Base-by-base conservation (phyloP, 345 rosid genomes). In the Durio zibethinus region DNA sequence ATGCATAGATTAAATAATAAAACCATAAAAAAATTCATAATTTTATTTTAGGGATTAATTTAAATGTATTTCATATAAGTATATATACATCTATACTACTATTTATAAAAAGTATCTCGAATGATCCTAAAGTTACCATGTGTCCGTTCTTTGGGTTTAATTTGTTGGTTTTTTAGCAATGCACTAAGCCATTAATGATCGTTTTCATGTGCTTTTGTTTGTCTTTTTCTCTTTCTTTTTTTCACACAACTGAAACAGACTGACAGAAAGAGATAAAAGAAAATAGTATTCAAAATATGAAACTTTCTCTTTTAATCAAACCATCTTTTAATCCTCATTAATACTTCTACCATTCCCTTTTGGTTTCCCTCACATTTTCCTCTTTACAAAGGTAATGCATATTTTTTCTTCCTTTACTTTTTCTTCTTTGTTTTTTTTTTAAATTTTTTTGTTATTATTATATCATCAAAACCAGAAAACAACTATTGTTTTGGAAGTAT, bases 241-340 rank as follows among this genome's bases (percentile, higher is more conserved):
- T 20, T 18, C 1, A 1, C 12, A 16, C 23, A 6, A 23, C 69
- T 64, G 7, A 38, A 27, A 65, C 47, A 38, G 20, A 38, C n/a
- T n/a, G n/a, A n/a, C n/a, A n/a, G n/a, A 40, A 12, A n/a, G n/a
- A 52, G n/a, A 23, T 5, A 21, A 68, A 6, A 9, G 1, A 67
- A 40, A 43, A 4, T 25, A 7, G 73, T 43, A 2, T 68, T 25
- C 73, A 23, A 68, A 43, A 35, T 36, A 21, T 21, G 52, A 25
- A 68, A 45, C 54, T 68, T 68, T 68, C 73, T 36, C 54, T 68
- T 68, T 45, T 54, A 14, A 45, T 45, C 53, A 68, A 12, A 11
- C 73, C 72, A 11, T 36, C 5, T 67, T 64, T 64, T 29, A 36
- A 35, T 20, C 7, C 66, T 31, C 36, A 7, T 60, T 60, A 27